Percentiles rank a stretch among this genome's conserved stretches.
Conservation (phyloP, 768 basidiomycete species). For the Astraeus odoratus region DNA sequence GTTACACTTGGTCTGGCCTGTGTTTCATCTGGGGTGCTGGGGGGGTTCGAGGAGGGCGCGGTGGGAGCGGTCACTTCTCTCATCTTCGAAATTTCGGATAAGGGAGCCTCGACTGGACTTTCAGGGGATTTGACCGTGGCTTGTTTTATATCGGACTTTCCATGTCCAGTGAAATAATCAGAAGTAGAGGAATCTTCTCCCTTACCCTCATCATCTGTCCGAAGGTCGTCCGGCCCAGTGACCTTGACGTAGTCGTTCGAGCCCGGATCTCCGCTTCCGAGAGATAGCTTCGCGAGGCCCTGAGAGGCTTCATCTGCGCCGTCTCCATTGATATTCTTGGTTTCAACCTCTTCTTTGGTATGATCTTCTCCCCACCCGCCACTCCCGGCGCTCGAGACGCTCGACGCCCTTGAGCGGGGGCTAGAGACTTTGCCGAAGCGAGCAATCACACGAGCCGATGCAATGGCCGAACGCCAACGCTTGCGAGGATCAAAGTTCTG, state of each 20-base stretch:
- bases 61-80: neutral
- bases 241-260: slow-evolving; percentile 39
- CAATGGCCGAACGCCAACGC: slow-evolving; percentile 68
- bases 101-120: neutral
- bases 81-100: neutral
- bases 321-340: slow-evolving; percentile 29
- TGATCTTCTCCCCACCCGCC: slow-evolving; percentile 33
- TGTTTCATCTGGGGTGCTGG: slow-evolving; percentile 1
- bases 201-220: slow-evolving; percentile 18
- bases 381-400: slow-evolving; percentile 24
- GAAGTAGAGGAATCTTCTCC: slow-evolving; percentile 14
- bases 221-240: slow-evolving; percentile 21
- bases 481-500: slow-evolving; percentile 77
- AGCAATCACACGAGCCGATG: slow-evolving; percentile 35
- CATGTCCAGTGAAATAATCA: slow-evolving; percentile 15
- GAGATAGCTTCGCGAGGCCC: slow-evolving; percentile 20
- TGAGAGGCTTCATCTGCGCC: slow-evolving; percentile 16
- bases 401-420: slow-evolving; percentile 17
- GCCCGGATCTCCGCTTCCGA: slow-evolving; percentile 29
- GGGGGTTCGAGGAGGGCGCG: neutral
- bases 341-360: slow-evolving; percentile 24
- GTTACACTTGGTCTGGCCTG: slow-evolving; percentile 9
- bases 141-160: slow-evolving; percentile 11
- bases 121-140: neutral
- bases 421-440: slow-evolving; percentile 19